These are phyloP conservation scores for Penicillium freii DNA, from an alignment of 2,329 filamentous ascomycete species.

Conservation along the genomic window DNA sequence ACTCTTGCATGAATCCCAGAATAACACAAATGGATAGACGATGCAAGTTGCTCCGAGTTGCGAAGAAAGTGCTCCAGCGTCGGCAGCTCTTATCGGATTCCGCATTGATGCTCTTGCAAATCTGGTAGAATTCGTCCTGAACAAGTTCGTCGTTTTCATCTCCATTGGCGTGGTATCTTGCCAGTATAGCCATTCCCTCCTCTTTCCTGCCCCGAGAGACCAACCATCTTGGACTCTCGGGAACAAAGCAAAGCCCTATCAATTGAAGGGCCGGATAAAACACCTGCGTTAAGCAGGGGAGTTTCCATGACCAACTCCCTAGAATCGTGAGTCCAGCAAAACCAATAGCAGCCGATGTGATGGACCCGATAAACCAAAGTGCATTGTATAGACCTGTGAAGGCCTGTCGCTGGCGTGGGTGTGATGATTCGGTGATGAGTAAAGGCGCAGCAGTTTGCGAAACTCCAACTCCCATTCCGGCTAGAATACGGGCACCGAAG, in stretches of 20 bases:
- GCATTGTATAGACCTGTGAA: conserved; percentile 35
- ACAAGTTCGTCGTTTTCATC: conserved; percentile 29
- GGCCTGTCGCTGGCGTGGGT: conserved; percentile 29
- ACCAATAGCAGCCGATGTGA: conserved; percentile 17
- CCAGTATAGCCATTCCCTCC: conserved; percentile 57
- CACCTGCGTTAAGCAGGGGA: conserved; percentile 57
- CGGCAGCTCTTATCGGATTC: conserved; percentile 16
- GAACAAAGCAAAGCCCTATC: conserved; percentile 53
- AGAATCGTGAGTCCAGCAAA: conserved; percentile 18
- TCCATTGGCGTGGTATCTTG: conserved; percentile 58
- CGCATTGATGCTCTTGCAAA: conserved; percentile 23
- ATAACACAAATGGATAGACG: conserved; percentile 23
- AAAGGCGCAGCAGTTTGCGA: conserved; percentile 32
- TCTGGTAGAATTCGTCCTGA: conserved; percentile 26
- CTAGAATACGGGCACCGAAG: conserved; percentile 29
- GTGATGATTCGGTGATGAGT: conserved; percentile 32
- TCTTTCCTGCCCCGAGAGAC: conserved; percentile 58
- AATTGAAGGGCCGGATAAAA: conserved; percentile 50
- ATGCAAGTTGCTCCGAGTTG: conserved; percentile 18
- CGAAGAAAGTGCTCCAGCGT: conserved; percentile 21
- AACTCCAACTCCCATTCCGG: conserved; percentile 40
- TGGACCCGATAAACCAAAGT: conserved; percentile 27
- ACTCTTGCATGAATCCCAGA: conserved; percentile 25
- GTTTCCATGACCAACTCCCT: conserved; percentile 51
- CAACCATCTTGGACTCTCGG: conserved; percentile 63